These are phyloP conservation scores for Dothistroma septosporum DNA, from an alignment of 2,329 filamentous ascomycete genomes.

Conservation along the genomic window DNA sequence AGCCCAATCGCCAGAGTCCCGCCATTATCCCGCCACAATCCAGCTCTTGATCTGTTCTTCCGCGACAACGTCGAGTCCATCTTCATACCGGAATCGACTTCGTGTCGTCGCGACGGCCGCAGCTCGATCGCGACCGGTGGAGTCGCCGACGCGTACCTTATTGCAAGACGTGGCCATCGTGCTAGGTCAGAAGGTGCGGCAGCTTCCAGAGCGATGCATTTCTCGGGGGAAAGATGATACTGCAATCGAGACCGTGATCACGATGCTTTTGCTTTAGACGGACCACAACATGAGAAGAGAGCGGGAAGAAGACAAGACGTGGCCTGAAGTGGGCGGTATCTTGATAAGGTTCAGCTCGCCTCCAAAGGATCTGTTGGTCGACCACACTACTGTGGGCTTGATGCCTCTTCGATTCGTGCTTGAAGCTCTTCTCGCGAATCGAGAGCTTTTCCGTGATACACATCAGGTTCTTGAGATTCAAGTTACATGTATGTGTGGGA, in stretches of 20 bases:
- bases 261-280: not conserved
- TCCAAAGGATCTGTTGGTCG: not conserved
- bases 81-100: not conserved
- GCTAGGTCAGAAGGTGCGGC: not conserved
- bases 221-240: not conserved
- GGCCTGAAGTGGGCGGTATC: not conserved
- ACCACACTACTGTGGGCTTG: not conserved
- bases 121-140: no score
- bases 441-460: no score
- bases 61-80: not conserved
- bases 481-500: not conserved
- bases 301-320: not conserved
- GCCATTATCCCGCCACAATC: not conserved
- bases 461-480: not conserved
- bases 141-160: not conserved
- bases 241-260: not conserved
- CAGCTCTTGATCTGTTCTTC: not conserved
- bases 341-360: not conserved
- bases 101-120: not conserved
- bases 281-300: not conserved
- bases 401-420: not conserved
- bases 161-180: not conserved
- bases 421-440: no score
- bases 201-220: not conserved
- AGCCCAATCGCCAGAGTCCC: not conserved